phyloP scores from a whole-genome alignment of 2,329 filamentous ascomycete genomes.

The Amauroascus niger region DNA sequence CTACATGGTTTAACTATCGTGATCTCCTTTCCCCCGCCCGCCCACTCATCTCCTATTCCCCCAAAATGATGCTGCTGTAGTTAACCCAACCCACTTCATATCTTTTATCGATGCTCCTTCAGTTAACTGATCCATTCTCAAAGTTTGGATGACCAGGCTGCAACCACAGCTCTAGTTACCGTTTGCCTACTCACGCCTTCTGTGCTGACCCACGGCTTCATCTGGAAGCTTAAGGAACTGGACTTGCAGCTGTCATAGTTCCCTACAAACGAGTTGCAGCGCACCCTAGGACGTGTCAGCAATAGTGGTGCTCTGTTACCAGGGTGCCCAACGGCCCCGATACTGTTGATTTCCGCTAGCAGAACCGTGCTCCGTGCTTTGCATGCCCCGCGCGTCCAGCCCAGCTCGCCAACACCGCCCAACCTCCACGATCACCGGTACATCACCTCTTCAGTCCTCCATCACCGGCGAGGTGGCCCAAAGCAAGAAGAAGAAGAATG shows the following conservation, averaged over 20 bases:
- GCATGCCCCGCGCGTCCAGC: constrained; percentile 37
- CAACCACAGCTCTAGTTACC: background rate
- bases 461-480: constrained; percentile 14
- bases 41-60: background rate
- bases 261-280: background rate
- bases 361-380: constrained; percentile 21
- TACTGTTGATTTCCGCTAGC: constrained; percentile 22
- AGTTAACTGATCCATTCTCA: background rate
- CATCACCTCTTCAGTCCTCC: constrained; percentile 19
- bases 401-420: constrained; percentile 32
- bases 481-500: constrained; percentile 32
- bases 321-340: constrained; percentile 20
- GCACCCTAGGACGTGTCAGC: background rate
- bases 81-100: background rate
- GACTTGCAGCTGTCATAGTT: background rate
- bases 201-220: background rate
- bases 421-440: constrained; percentile 27
- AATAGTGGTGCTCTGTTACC: background rate
- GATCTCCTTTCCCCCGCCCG: background rate
- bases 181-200: background rate
- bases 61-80: background rate
- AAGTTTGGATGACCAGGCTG: background rate
- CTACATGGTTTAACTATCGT: background rate
- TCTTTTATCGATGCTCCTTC: background rate
- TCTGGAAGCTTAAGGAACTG: background rate